Evolutionary conservation across 2,329 filamentous ascomycete genomes (phyloP).

Genomic region (Fusarium verrucosum): DNA sequence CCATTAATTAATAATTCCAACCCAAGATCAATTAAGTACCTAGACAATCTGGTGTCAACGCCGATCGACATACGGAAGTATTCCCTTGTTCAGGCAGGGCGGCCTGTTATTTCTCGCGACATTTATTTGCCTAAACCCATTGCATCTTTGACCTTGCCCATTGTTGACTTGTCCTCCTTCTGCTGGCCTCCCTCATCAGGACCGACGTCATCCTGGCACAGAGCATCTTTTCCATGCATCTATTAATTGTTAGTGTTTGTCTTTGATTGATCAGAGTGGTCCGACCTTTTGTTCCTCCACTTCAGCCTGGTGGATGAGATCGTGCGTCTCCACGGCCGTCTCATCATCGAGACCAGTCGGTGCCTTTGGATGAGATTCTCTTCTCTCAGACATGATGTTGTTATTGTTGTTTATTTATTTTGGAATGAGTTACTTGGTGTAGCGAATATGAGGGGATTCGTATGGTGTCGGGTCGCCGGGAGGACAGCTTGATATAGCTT

Average conservation of each 20-base stretch:
- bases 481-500: constrained; percentile 33
- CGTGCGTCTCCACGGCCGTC: constrained; percentile 47
- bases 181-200: constrained; percentile 1
- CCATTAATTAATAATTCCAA: neutral
- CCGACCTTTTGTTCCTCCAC: constrained; percentile 46
- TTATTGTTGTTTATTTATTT: neutral
- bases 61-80: neutral
- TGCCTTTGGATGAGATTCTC: constrained; percentile 21
- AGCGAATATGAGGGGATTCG: neutral
- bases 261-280: accelerated
- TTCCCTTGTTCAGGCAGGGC: neutral
- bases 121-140: constrained; percentile 40
- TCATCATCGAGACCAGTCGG: constrained; percentile 45
- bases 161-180: constrained; percentile 13
- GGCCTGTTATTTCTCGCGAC: neutral
- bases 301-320: constrained; percentile 50
- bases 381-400: constrained; percentile 31
- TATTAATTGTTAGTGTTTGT: neutral
- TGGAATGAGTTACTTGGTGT: neutral
- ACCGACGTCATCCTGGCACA: constrained; percentile 36
- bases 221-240: constrained; percentile 41
- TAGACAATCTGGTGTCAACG: constrained; percentile 25
- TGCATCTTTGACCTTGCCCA: constrained; percentile 45
- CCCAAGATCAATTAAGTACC: neutral
- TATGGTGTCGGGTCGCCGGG: neutral